Evolutionary conservation across 2,329 filamentous ascomycete genomes (phyloP), one percentile per base, ranked within the genome.

Genomic region (Fusarium longipes): DNA sequence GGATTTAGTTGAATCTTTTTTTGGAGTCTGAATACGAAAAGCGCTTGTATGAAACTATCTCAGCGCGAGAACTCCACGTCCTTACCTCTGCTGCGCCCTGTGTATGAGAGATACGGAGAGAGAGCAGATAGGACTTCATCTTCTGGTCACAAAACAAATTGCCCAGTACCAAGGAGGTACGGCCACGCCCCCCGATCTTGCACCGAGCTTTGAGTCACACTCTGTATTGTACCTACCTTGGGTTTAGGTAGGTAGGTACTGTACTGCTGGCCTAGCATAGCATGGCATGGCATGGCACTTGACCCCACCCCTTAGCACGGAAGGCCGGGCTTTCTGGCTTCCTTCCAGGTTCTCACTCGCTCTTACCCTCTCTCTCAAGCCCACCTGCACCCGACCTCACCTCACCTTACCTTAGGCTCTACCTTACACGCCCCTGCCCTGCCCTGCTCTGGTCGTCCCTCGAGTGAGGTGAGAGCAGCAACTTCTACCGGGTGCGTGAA

Each of bases 201-300:
- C 64, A 50, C 59, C 44, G 59, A 67, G n/a, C 27, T 50, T 48
- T 48, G 64, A 67, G 65, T 67, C 65, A 67, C 64, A 64, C 38
- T 30, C 53, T 48, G 45, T 49, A 49, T 29, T 43, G 65, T 60
- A 65, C 54, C 59, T 57, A 44, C 38, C 53, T 57, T 48, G 45
- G 45, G 30, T 18, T 29, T 38, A 49, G 45, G 38, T 17, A 40
- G 20, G 38, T 40, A 40, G 38, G 38, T 40, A 25, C 32, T 24
- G 38, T 40, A 25, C 32, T 24, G 29, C 35, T 42, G 29, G 48
- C 42, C 25, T 48, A 42, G 57, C 60, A 43, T 62, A 38, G 27
- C 36, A 52, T 52, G 47, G 36, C 36, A 51, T 51, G 27, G 61
- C 63, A 38, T 55, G 58, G 58, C 65, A 65, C 59, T 68, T 61